Evolutionary conservation across 2,329 filamentous ascomycete genomes (phyloP).

Genomic region (Colletotrichum destructivum): DNA sequence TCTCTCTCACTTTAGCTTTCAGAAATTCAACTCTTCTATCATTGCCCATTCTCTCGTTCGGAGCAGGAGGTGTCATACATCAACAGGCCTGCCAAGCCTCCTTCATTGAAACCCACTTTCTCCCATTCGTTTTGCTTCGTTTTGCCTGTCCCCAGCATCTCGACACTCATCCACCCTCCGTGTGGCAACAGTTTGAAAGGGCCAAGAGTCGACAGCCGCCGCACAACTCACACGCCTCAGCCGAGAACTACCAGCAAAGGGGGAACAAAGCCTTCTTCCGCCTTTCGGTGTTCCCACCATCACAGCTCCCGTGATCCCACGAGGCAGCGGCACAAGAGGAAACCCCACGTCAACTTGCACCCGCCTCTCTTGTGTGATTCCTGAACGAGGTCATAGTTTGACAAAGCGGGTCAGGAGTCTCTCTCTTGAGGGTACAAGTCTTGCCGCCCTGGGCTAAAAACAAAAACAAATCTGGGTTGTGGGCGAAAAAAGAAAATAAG

Average conservation of each 20-base stretch:
- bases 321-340: conserved; percentile 16
- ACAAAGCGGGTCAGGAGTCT: conserved; percentile 11
- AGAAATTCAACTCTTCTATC: conserved; percentile 4
- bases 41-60: conserved; percentile 27
- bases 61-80: conserved; percentile 1
- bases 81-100: conserved; percentile 13
- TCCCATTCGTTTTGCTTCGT: neutral
- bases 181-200: conserved; percentile 16
- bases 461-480: conserved; percentile 8
- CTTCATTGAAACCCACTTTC: conserved; percentile 8
- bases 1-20: conserved; percentile 4
- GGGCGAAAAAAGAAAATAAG: neutral
- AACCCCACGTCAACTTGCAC: conserved; percentile 5
- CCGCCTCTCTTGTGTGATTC: conserved; percentile 25
- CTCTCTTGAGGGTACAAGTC: conserved; percentile 5
- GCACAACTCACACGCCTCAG: neutral
- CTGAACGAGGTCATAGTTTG: conserved; percentile 19
- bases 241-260: neutral
- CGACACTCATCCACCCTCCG: conserved; percentile 5
- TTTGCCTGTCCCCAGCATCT: neutral
- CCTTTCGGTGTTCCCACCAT: neutral
- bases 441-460: conserved; percentile 21
- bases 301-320: conserved; percentile 29
- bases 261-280: conserved; percentile 14
- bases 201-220: neutral